Conservation (phyloP, 2,329 filamentous ascomycete species). For the Grosmannia serpens region DNA sequence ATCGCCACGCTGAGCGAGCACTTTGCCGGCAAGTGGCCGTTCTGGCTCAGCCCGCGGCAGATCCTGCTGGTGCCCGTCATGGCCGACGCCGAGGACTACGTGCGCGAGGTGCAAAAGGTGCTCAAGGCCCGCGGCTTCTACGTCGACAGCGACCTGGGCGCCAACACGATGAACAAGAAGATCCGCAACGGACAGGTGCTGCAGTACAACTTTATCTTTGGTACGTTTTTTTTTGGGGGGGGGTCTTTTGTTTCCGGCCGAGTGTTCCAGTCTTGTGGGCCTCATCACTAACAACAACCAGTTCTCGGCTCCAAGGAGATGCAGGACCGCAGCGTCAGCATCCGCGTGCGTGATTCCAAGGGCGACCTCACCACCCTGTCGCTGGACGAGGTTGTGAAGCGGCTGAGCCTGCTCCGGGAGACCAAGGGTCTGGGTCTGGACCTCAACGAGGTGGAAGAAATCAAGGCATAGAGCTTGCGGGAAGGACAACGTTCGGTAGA, state of each 20-base stretch:
- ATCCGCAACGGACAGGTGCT: slow-evolving; percentile 70
- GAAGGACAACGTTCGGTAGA: neutral
- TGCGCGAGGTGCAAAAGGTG: slow-evolving; percentile 57
- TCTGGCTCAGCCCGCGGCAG: slow-evolving; percentile 79
- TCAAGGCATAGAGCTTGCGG: neutral
- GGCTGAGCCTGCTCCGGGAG: slow-evolving; percentile 9
- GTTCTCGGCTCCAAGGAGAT: slow-evolving; percentile 16
- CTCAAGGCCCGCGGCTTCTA: slow-evolving; percentile 60
- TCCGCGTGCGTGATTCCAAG: slow-evolving; percentile 15
- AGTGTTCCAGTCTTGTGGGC: neutral
- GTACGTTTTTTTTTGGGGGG: slow-evolving; percentile 25
- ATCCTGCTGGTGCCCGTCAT: slow-evolving; percentile 70
- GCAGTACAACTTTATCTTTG: slow-evolving; percentile 77
- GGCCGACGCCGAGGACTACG: slow-evolving; percentile 60
- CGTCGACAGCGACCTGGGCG: slow-evolving; percentile 57
- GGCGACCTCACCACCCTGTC: slow-evolving; percentile 12
- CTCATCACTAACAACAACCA: neutral
- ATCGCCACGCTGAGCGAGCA: slow-evolving; percentile 73
- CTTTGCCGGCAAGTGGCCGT: slow-evolving; percentile 79
- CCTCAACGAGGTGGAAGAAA: slow-evolving; percentile 1
- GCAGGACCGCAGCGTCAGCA: slow-evolving; percentile 15
- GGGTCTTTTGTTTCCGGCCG: neutral
- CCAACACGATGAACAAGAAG: slow-evolving; percentile 84
- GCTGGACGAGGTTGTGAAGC: slow-evolving; percentile 10
- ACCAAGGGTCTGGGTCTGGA: slow-evolving; percentile 9